Conservation (phyloP, 2,329 filamentous ascomycete species). For the Aspergillus cejpii region DNA sequence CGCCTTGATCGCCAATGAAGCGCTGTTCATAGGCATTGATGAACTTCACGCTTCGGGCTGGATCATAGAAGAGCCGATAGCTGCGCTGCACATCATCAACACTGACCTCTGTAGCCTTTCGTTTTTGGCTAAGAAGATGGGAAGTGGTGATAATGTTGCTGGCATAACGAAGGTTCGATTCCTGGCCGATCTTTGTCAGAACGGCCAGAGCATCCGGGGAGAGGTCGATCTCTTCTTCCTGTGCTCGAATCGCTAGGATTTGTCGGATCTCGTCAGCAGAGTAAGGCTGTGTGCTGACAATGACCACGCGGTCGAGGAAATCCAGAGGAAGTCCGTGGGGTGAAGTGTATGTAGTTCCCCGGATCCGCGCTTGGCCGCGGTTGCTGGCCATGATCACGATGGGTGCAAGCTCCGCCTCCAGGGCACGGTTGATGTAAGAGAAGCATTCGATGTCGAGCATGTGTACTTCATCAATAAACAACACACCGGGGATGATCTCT, state of each 20-base stretch:
- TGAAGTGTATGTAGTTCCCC: conserved; percentile 86
- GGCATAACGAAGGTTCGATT: conserved; percentile 89
- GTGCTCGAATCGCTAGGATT: conserved; percentile 84
- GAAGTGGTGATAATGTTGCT: conserved; percentile 96
- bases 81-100: conserved; percentile 88
- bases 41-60: conserved; percentile 79
- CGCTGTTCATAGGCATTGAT: conserved; percentile 85
- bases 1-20: conserved; percentile 80
- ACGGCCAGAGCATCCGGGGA: conserved; percentile 84
- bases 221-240: conserved; percentile 92
- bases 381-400: conserved; percentile 99
- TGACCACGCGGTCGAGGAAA: conserved; percentile 91
- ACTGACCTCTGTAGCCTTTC: conserved; percentile 73
- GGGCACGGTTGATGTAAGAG: conserved; percentile 93
- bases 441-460: conserved; percentile 99
- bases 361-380: conserved; percentile 80
- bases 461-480: conserved; percentile 98
- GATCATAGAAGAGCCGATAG: conserved; percentile 91
- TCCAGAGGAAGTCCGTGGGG: conserved; percentile 92
- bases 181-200: conserved; percentile 89
- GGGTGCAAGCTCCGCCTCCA: conserved; percentile 89
- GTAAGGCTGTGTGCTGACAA: conserved; percentile 89
- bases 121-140: conserved; percentile 78
- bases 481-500: conserved; percentile 90
- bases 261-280: conserved; percentile 76